Evolutionary conservation across 176 grass and related monocot genomes (phyloP).

Genomic region (Poa pratensis): DNA sequence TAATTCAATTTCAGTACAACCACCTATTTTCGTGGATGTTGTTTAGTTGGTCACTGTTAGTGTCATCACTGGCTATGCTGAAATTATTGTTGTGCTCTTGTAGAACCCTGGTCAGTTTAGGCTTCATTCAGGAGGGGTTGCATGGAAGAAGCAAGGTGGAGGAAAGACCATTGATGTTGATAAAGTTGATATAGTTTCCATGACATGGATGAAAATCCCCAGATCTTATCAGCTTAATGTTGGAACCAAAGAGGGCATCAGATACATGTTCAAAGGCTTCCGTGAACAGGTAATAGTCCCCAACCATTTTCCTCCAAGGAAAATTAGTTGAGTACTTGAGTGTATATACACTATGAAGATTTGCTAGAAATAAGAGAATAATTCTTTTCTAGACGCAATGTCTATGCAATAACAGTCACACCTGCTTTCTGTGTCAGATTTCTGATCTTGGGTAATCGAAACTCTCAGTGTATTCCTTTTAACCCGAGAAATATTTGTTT

Average conservation of each 20-base stretch:
- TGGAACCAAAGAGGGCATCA: slow-evolving; percentile 70
- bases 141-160: slow-evolving; percentile 88
- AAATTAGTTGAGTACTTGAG: slow-evolving; percentile 25
- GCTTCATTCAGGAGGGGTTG: slow-evolving; percentile 66
- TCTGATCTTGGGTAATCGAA: not conserved
- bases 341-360: not conserved
- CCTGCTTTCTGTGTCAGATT: slow-evolving; percentile 6
- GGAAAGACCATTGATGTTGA: slow-evolving; percentile 79
- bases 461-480: slow-evolving; percentile 29
- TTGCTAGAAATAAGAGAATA: slow-evolving; percentile 32
- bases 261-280: slow-evolving; percentile 78
- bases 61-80: not conserved
- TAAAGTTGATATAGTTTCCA: slow-evolving; percentile 65
- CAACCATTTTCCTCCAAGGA: not conserved
- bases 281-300: slow-evolving; percentile 67
- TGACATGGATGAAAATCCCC: slow-evolving; percentile 79
- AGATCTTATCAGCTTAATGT: slow-evolving; percentile 79
- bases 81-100: slow-evolving; percentile 33
- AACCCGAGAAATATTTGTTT: slow-evolving; percentile 21
- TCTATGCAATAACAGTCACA: slow-evolving; percentile 32
- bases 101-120: slow-evolving; percentile 86
- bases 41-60: not conserved
- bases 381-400: not conserved
- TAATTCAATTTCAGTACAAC: not conserved
- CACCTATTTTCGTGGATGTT: slow-evolving; percentile 7